These are phyloP conservation scores for Rhizophagus prolifer DNA, from an alignment of 192 early-diverging fungal genomes.

Conservation along the genomic window DNA sequence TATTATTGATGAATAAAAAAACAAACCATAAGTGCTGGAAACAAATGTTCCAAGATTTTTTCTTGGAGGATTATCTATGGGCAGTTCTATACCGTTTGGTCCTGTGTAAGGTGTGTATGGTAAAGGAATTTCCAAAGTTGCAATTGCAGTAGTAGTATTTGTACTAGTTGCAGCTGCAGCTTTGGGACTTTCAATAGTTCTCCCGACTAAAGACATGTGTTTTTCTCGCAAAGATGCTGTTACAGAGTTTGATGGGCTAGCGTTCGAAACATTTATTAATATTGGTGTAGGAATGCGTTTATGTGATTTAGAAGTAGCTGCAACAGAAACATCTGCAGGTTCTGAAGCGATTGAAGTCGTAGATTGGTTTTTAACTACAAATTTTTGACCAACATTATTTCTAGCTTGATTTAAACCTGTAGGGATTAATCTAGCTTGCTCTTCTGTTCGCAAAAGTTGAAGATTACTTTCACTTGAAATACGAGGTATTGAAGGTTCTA, in stretches of 20 bases:
- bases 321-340: conserved; percentile 22
- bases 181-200: conserved; percentile 35
- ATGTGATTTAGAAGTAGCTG: conserved; percentile 17
- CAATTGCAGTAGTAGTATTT: conserved; percentile 41
- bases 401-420: conserved; percentile 25
- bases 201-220: conserved; percentile 12
- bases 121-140: conserved; percentile 41
- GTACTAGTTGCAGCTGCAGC: conserved; percentile 50
- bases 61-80: neutral
- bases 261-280: neutral
- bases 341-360: conserved; percentile 37
- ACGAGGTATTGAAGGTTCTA: conserved; percentile 33
- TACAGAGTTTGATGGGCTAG: conserved; percentile 12
- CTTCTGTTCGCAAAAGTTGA: conserved; percentile 29
- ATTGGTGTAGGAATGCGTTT: neutral
- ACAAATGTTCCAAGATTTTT: conserved; percentile 20
- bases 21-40: conserved; percentile 28
- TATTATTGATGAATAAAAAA: neutral
- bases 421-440: conserved; percentile 30
- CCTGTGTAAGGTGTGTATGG: conserved; percentile 29
- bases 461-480: conserved; percentile 42
- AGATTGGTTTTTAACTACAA: conserved; percentile 33
- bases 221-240: conserved; percentile 12
- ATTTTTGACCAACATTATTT: conserved; percentile 31
- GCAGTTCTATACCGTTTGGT: neutral